Evolutionary conservation across 1,284 basidiomycete species (phyloP), one percentile per base, ranked within the genome.

Genomic region (Mycosarcoma mackinlayi): DNA sequence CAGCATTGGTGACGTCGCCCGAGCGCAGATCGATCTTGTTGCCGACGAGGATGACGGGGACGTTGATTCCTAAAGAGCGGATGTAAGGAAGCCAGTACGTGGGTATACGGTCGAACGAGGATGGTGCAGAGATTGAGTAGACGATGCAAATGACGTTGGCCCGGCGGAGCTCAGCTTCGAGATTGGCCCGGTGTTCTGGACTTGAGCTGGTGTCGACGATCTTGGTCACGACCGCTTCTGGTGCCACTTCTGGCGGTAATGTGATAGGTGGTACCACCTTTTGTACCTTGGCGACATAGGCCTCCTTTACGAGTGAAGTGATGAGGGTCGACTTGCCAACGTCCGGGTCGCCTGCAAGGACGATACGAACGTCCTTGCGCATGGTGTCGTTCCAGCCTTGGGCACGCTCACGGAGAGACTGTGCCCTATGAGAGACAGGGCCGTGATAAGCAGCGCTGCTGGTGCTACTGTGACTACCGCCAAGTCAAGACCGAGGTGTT

Each of bases 41-140:
- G 52, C 95, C 95, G 28, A 98, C 93, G 19, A 98, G 87, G 65
- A 98, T 95, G 48, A 98, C 94, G 16, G 96, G 95, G 9, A 97
- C 90, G 91, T 95, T 82, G 58, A 59, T 92, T 61, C 95, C 95
- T 25, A 97, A 87, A 73, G 94, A 91, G 40, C 94, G 89, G 84
- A 98, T 96, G 78, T 93, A 90, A n/a, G 95, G 95, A 52, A 98
- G 86, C 95, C 95, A 98, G 83, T 93, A 98, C n/a, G 94, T 91
- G 27, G 94, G 92, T 84, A 98, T 94, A 57, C 95, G 90, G 84
- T 97, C 93, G 84, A 98, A 98, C 16, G 93, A 94, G 74, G 91
- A 90, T 18, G 94, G 91, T 77, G 94, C 93, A 84, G 95, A 93
- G 79, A 98, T 94, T 28, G 93, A 91, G 83, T 98, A 82, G 47